Percentiles rank a stretch among this genome's conserved stretches.
These are phyloP conservation scores for Herpomyces periplanetae DNA, from an alignment of 2,329 filamentous ascomycete species.

Conservation along the genomic window DNA sequence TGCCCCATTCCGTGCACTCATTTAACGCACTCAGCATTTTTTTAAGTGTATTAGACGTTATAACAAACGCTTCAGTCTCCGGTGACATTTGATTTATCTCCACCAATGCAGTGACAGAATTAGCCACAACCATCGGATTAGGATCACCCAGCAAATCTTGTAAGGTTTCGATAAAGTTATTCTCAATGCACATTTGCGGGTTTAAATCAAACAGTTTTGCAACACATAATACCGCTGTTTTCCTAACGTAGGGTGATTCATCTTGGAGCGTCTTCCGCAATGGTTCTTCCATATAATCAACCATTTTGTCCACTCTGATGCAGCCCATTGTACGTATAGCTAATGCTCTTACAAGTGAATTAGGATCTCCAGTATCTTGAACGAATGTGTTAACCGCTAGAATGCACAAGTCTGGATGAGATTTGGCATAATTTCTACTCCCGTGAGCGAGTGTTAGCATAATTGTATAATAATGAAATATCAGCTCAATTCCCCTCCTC, in stretches of 20 bases:
- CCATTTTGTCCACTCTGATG: slow-evolving; percentile 94
- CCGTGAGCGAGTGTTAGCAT: no score
- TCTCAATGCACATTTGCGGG: slow-evolving; percentile 64
- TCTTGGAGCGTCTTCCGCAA: slow-evolving; percentile 77
- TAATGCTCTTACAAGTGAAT: slow-evolving; percentile 66
- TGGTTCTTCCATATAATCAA: slow-evolving; percentile 97
- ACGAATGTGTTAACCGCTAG: slow-evolving; percentile 96
- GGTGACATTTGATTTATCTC: slow-evolving; percentile 71
- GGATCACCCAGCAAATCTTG: slow-evolving; percentile 90
- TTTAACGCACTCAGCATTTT: slow-evolving; percentile 87
- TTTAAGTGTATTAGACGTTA: slow-evolving; percentile 48
- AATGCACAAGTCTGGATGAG: slow-evolving; percentile 89
- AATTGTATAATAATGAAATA: no score
- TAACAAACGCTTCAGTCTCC: slow-evolving; percentile 48
- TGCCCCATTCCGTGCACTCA: slow-evolving; percentile 92
- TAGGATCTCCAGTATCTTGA: slow-evolving; percentile 92
- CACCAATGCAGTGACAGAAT: slow-evolving; percentile 64
- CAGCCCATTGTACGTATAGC: slow-evolving; percentile 96
- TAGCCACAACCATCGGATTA: slow-evolving; percentile 96
- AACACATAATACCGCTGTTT: slow-evolving; percentile 87
- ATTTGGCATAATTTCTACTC: slow-evolving; percentile 86
- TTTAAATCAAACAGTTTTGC: slow-evolving; percentile 92
- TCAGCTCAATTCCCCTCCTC: no score
- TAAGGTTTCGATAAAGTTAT: slow-evolving; percentile 66
- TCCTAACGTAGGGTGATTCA: slow-evolving; percentile 89